Conservation (phyloP, 768 basidiomycete species). For the Hydnomerulius pinastri region DNA sequence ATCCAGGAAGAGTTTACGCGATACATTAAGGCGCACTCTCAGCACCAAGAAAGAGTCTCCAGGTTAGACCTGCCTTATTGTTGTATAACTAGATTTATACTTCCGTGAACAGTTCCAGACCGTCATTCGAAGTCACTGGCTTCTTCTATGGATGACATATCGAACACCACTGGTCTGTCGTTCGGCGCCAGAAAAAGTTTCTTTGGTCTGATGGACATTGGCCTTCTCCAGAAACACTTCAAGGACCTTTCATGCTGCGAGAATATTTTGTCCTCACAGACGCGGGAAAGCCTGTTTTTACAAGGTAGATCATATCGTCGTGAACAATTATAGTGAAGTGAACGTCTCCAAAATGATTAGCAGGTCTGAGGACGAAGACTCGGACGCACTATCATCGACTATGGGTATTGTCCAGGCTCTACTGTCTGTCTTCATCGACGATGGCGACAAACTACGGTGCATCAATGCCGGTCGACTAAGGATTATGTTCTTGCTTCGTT, state of each 20-base stretch:
- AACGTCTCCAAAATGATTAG: slow-evolving; percentile 29
- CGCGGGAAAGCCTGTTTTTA: slow-evolving; percentile 97
- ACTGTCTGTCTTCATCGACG: slow-evolving; percentile 93
- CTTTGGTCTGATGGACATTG: too few relatives aligned
- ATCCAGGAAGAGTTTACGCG: slow-evolving; percentile 65
- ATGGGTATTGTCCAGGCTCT: slow-evolving; percentile 95
- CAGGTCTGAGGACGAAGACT: slow-evolving; percentile 54
- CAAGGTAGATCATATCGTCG: slow-evolving; percentile 53
- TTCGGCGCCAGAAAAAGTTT: slow-evolving; percentile 2
- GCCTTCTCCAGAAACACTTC: slow-evolving; percentile 11
- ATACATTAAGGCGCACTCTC: slow-evolving; percentile 70
- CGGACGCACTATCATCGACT: slow-evolving; percentile 70
- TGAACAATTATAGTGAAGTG: not conserved
- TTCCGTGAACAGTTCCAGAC: slow-evolving; percentile 10
- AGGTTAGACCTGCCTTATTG: slow-evolving; percentile 38
- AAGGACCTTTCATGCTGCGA: slow-evolving; percentile 48
- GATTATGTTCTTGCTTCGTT: slow-evolving; percentile 83
- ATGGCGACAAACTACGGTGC: slow-evolving; percentile 81
- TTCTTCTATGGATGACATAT: slow-evolving; percentile 38
- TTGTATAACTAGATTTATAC: not conserved
- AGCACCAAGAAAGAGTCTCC: slow-evolving; percentile 49
- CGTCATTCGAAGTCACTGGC: slow-evolving; percentile 14
- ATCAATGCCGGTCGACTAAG: slow-evolving; percentile 81
- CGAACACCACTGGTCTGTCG: slow-evolving; percentile 21
- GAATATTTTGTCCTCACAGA: slow-evolving; percentile 93